Conservation (phyloP, 2,329 filamentous ascomycete genomes). For the Colletotrichum sp. region DNA sequence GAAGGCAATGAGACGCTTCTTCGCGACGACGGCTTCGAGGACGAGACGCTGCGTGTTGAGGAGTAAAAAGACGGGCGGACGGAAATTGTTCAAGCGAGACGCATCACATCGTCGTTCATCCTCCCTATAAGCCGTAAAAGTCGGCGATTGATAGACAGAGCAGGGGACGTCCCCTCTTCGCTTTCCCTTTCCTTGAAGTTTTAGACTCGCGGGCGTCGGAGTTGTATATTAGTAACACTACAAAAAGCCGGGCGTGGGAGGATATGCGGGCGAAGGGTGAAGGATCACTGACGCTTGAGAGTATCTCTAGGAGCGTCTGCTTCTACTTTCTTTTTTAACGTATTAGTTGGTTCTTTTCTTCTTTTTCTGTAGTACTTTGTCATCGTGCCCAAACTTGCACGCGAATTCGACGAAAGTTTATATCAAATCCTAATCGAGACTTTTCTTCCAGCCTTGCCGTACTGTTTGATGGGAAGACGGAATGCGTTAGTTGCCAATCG, state of each 20-base stretch:
- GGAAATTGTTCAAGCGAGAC: not conserved
- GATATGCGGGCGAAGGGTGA: not conserved
- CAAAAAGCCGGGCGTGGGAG: not conserved
- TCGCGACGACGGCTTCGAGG: conserved; percentile 44
- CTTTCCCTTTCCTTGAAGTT: not conserved
- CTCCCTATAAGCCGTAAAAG: not conserved
- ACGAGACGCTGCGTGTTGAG: conserved; percentile 22
- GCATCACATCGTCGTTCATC: not conserved
- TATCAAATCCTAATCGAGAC: not conserved
- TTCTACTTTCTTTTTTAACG: not conserved
- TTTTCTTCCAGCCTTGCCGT: not conserved
- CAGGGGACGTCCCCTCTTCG: not conserved
- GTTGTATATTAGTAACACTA: conserved; percentile 15
- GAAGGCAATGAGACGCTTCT: not conserved
- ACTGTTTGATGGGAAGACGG: not conserved
- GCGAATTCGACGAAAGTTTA: not conserved
- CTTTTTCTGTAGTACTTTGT: not conserved
- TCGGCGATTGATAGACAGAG: not conserved
- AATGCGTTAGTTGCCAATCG: not conserved
- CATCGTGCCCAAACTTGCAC: not conserved
- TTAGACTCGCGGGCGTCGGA: conserved; percentile 8
- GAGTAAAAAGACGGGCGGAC: not conserved
- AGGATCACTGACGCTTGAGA: not conserved
- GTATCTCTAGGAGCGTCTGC: not conserved
- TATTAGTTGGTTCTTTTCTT: not conserved